Base-by-base conservation (phyloP, 2,329 filamentous ascomycete genomes). In the Diaporthe humulicola region DNA sequence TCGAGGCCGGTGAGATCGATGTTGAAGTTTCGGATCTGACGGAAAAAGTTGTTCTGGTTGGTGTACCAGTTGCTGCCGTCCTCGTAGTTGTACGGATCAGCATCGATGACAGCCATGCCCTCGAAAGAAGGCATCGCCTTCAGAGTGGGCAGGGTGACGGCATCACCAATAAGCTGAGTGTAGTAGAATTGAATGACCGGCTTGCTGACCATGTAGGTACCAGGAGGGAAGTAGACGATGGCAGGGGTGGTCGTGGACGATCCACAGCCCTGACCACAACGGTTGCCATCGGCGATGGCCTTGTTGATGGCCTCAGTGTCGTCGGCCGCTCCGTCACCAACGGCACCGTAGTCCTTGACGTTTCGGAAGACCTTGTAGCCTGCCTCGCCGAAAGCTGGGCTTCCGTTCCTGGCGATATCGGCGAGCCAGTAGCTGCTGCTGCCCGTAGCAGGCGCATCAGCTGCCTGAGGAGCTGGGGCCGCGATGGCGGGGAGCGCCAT, bases 111-210 rank as follows among this genome's bases (percentile, higher is more conserved):
- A 57, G 94, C 96, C 87, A 98, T 97, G 61, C 96, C 97, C 3
- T 87, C 78, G 81, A 98, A 99, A 79, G 87, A 86, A 57, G 92
- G 82, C 1, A 91, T 83, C 4, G 93, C 93, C 86, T 96, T 95
- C 83, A 98, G 88, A 0, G 92, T 93, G 0, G 96, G 95, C 19
- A 93, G 84, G 77, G 90, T 87, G 79, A 90, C 81, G 66, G 93
- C 92, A 86, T 98, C 95, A 74, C 96, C 96, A 48, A 98, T 88
- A 76, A 98, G 91, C 83, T 98, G 95, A 14, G 96, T 98, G 87
- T 98, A 98, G 88, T 98, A 98, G 84, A 93, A 93, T 82, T 95
- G 93, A 70, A 95, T 85, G 78, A 98, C 91, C 30, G 96, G 94
- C 80, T 88, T 89, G 81, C 92, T 95, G 79, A 98, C 92, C 25